Evolutionary conservation across 2,329 filamentous ascomycete genomes (phyloP).

Genomic region (Didymella glomerata): DNA sequence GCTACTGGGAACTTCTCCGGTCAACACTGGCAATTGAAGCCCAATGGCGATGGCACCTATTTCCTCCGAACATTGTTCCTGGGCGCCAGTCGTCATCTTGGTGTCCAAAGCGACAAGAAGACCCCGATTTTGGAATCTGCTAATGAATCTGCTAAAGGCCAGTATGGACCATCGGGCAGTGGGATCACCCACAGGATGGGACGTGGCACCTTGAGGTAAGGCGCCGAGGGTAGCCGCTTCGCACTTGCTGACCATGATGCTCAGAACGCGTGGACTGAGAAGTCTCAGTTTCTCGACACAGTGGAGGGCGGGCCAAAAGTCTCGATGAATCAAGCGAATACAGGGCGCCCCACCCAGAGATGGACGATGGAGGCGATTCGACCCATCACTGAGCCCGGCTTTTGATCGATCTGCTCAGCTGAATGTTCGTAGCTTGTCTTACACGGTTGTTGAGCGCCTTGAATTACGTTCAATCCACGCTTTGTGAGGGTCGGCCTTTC

Average conservation of each 20-base stretch:
- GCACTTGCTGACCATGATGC: not conserved
- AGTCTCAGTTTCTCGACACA: slow-evolving; percentile 30
- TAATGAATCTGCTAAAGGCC: slow-evolving; percentile 13
- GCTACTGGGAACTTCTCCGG: slow-evolving; percentile 30
- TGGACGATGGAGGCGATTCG: slow-evolving; percentile 34
- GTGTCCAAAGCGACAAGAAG: slow-evolving; percentile 31
- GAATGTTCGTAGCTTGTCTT: not conserved
- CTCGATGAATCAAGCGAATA: slow-evolving; percentile 26
- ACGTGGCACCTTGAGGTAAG: slow-evolving; percentile 28
- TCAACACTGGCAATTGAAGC: slow-evolving; percentile 38
- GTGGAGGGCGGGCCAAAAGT: slow-evolving; percentile 26
- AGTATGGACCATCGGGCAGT: slow-evolving; percentile 29
- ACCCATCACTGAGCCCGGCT: slow-evolving; percentile 28
- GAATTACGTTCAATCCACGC: not conserved
- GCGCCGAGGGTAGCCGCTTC: not conserved
- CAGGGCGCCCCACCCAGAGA: slow-evolving; percentile 30
- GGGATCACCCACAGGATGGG: slow-evolving; percentile 28
- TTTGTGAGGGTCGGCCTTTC: slow-evolving; percentile 2
- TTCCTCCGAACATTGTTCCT: slow-evolving; percentile 34
- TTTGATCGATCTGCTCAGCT: slow-evolving; percentile 17
- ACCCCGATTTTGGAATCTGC: slow-evolving; percentile 24
- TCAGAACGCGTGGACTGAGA: slow-evolving; percentile 28
- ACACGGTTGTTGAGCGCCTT: slow-evolving; percentile 13
- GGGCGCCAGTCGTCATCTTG: slow-evolving; percentile 27
- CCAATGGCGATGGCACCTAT: slow-evolving; percentile 29